Evolutionary conservation across 768 basidiomycete genomes (phyloP), one percentile per base, ranked within the genome.

Genomic region (Tulasnella calospora): DNA sequence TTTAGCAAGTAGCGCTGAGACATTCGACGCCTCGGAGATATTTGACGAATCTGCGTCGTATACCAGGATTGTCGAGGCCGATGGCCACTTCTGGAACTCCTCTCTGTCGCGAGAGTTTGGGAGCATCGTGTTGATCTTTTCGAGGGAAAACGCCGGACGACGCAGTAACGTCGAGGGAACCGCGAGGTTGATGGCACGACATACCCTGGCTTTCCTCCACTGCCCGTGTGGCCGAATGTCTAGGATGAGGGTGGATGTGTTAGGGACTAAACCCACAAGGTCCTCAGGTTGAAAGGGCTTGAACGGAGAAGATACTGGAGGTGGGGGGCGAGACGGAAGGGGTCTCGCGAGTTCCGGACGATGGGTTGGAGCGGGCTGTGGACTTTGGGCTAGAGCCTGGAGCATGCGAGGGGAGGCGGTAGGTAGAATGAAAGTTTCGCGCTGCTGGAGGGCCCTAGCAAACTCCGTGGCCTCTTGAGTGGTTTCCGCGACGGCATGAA

Each of bases 161-260:
- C 95, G 95, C 83, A 99, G 91, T 30, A 98, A 91, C 0, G 96
- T 98, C 3, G 96, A 95, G 0, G 97, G 96, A 7, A 98, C 93
- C 71, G 93, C 94, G 80, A 99, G 89, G 71, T 94, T 94, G 75
- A 98, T 86, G 10, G 95, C 91, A 71, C 84, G 82, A 55, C 88
- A 88, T 40, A 98, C 81, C 73, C 95, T 91, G 33, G 90, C 90
- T 12, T 88, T 82, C 8, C 89, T 84, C 83, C 90, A 92, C 9
- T 92, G 89, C 23, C 92, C 91, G 84, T 94, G 93, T 15, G 95
- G 91, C 0, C 96, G 90, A 76, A 98, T 91, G 86, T 98, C 96
- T 85, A 99, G 87, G 82, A 98, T 84, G 82, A 99, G 91, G n/a
- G 67, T 73, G 47, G 71, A 72, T 10, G 44, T 35, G 19, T 71